Conservation (phyloP, 1,139 yeast species). For the Sugiyamaella neomexicana region DNA sequence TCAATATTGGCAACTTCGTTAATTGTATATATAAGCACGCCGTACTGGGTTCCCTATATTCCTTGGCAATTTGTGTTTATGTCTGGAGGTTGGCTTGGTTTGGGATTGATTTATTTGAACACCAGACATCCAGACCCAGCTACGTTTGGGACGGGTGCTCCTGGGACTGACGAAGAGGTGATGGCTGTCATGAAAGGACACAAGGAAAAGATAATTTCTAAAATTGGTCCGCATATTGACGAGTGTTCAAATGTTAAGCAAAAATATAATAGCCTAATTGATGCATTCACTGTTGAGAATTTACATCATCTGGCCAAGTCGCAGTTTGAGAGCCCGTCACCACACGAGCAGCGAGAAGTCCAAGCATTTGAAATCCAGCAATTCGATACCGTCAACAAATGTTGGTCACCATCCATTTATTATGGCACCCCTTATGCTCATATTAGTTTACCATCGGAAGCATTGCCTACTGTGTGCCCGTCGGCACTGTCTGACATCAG, state of each 20-base stretch:
- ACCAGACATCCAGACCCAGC: not conserved
- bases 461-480: constrained; percentile 21
- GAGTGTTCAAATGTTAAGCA: constrained; percentile 1
- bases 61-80: constrained; percentile 42
- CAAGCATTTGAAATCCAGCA: constrained; percentile 74
- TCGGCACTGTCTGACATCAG: constrained; percentile 26
- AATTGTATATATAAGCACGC: constrained; percentile 37
- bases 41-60: constrained; percentile 42
- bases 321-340: constrained; percentile 39
- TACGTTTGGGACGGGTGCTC: not conserved
- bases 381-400: constrained; percentile 49
- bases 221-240: constrained; percentile 1
- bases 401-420: constrained; percentile 52
- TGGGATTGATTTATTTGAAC: constrained; percentile 35
- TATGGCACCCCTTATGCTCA: constrained; percentile 22
- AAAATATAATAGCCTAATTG: constrained; percentile 41
- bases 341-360: constrained; percentile 46
- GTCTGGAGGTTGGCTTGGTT: constrained; percentile 51
- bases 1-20: constrained; percentile 43
- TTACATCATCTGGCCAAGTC: constrained; percentile 34
- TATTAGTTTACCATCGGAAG: constrained; percentile 16
- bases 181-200: constrained; percentile 2
- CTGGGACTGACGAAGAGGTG: not conserved
- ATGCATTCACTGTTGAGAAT: constrained; percentile 23
- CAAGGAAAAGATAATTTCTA: constrained; percentile 2